Conservation (phyloP, 352 stramenopile species). For the Aphanomyces invadans region DNA sequence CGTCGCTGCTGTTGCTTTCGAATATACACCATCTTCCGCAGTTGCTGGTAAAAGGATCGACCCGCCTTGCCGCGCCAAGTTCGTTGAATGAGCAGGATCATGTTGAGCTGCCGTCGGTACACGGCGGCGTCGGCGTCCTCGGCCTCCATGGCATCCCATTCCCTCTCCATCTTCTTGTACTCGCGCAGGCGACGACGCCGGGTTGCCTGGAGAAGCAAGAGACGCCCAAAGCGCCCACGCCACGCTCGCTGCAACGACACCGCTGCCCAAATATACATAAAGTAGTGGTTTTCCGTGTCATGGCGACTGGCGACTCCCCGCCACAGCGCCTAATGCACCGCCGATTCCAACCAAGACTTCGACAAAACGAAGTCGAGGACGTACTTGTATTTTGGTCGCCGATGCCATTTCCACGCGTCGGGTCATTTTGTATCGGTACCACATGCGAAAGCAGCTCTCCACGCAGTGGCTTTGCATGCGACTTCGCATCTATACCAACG, state of each 20-base stretch:
- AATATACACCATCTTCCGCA: conserved; percentile 48
- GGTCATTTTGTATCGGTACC: conserved; percentile 7
- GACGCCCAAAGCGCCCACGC: conserved; percentile 45
- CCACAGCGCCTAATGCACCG: conserved; percentile 42
- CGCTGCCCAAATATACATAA: conserved; percentile 47
- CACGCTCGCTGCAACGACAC: conserved; percentile 67
- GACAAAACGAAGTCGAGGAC: no score
- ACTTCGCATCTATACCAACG: conserved; percentile 7
- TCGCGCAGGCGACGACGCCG: conserved; percentile 54
- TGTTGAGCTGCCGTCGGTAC: conserved; percentile 44
- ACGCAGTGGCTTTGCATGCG: conserved; percentile 14
- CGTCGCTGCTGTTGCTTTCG: conserved; percentile 56
- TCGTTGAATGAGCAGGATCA: conserved; percentile 59
- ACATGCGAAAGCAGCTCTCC: neutral
- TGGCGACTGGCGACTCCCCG: conserved; percentile 40
- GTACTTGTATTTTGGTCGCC: conserved; percentile 16
- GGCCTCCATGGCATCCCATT: conserved; percentile 44
- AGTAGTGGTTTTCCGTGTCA: conserved; percentile 50
- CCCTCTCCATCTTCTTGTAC: conserved; percentile 56
- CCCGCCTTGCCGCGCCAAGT: conserved; percentile 64
- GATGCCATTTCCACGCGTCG: neutral
- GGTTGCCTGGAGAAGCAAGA: conserved; percentile 42
- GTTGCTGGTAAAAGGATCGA: conserved; percentile 48
- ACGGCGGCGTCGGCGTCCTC: conserved; percentile 39
- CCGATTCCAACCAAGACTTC: neutral